Evolutionary conservation across 2,329 filamentous ascomycete genomes (phyloP), one percentile per base, ranked within the genome.

Genomic region (Macroventuria anomochaeta): DNA sequence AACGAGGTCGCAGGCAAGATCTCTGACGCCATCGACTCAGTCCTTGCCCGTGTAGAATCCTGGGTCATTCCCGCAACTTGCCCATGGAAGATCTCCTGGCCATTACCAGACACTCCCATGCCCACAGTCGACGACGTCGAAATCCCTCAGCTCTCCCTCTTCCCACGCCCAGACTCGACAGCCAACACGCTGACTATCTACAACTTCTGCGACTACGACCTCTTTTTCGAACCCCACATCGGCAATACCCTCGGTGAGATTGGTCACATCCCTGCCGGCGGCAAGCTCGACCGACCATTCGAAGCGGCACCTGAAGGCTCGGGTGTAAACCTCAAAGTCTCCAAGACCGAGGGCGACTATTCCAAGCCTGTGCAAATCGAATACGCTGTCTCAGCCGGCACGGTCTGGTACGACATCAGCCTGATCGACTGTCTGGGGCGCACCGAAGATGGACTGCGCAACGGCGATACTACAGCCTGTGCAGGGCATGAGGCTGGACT

Each of bases 181-280:
- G 39, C 58, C 0, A 46, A 59, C 23, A 57, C 52, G 1, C 40
- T 64, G n/a, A 61, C 57, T 10, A 44, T 64, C 13, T 37, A 58
- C 28, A 64, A 63, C 43, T 65, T 61, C 54, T 65, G 63, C 48
- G 29, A 47, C 8, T 64, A 65, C 38, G 38, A 56, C 13, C 54
- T 63, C 20, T 46, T 48, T 37, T 54, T 58, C 41, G 38, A 53
- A 23, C 59, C 59, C 11, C 41, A 55, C 21, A 26, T 52, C n/a
- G 57, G 53, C 13, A 46, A 43, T 13, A 43, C 23, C 1, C 32
- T 36, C 5, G 36, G 38, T 7, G 55, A 48, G 11, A 21, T 33
- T 1, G 54, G 58, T 3, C 39, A 43, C 21, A 34, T 64, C 13
- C 15, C 44, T 1, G 57, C 55, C 3, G 52, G 57, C 8, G 46